phyloP scores from a whole-genome alignment of 371 early-diverging fungal genomes.

The Mucor sp. region DNA sequence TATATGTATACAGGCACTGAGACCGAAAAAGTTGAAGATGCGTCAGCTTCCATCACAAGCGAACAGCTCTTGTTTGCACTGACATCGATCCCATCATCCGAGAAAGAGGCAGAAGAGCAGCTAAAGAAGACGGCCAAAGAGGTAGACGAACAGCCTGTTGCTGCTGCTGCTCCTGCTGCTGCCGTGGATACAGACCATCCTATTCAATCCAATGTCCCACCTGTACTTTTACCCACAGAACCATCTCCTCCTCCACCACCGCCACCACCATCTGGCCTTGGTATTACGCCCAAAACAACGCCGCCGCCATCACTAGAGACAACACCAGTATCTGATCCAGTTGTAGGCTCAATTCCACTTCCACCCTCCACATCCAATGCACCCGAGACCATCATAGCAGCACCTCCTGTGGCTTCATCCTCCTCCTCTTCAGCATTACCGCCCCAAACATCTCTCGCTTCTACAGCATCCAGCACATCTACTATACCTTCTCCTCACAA shows the following conservation, averaged over 20 bases:
- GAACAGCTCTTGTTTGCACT: constrained; percentile 44
- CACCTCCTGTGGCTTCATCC: background rate
- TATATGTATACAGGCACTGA: background rate
- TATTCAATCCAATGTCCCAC: background rate
- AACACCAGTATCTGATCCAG: background rate
- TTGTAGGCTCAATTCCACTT: background rate
- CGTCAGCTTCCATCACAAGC: constrained; percentile 25
- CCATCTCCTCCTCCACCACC: background rate
- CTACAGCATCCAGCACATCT: background rate
- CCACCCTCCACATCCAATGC: background rate
- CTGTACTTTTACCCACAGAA: background rate
- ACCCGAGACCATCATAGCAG: background rate
- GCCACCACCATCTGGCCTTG: background rate
- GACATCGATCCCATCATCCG: constrained; percentile 27
- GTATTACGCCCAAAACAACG: background rate
- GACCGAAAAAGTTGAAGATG: background rate
- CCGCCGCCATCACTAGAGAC: background rate
- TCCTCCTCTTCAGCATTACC: too few species aligned
- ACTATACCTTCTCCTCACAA: background rate
- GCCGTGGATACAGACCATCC: background rate
- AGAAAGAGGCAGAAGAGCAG: background rate
- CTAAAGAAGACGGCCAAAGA: background rate
- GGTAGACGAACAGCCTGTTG: background rate
- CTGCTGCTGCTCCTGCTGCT: too few species aligned
- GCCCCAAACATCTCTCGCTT: background rate